Percentiles rank a stretch among this genome's conserved stretches.
Conservation (phyloP, 2,329 filamentous ascomycete genomes). For the Clonostachys solani region DNA sequence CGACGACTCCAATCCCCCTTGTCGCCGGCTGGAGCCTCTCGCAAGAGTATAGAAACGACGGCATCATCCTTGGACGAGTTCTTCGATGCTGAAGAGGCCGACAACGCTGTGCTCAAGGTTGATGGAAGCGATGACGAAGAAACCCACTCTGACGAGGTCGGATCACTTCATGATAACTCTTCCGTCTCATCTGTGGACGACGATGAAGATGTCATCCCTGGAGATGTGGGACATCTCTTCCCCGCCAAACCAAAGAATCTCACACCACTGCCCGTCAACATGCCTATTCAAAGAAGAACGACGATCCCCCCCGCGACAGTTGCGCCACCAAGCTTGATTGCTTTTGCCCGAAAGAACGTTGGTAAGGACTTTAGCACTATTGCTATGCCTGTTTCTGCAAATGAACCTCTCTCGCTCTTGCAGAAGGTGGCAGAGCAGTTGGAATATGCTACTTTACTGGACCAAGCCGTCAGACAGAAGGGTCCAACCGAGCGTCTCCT, state of each 20-base stretch:
- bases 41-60: constrained; percentile 75
- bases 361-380: constrained; percentile 97
- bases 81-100: constrained; percentile 76
- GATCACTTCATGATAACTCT: constrained; percentile 46
- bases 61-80: constrained; percentile 75
- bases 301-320: constrained; percentile 72
- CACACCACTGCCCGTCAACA: constrained; percentile 68
- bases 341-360: constrained; percentile 93
- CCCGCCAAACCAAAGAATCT: constrained; percentile 74
- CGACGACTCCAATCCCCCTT: constrained; percentile 56
- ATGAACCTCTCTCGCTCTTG: constrained; percentile 84
- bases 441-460: constrained; percentile 84
- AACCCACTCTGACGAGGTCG: constrained; percentile 52
- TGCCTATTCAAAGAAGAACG: constrained; percentile 59
- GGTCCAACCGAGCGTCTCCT: constrained; percentile 67
- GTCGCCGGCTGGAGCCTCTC: constrained; percentile 37
- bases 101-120: constrained; percentile 71
- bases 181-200: constrained; percentile 57
- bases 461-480: constrained; percentile 63
- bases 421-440: constrained; percentile 87
- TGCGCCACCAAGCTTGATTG: constrained; percentile 84
- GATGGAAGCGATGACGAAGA: constrained; percentile 60
- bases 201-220: constrained; percentile 52
- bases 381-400: constrained; percentile 94
- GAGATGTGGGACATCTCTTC: constrained; percentile 61